Evolutionary conservation across 805 yeast genomes (phyloP), one percentile per base, ranked within the genome.

Genomic region (Cyberlindnera sargentensis): DNA sequence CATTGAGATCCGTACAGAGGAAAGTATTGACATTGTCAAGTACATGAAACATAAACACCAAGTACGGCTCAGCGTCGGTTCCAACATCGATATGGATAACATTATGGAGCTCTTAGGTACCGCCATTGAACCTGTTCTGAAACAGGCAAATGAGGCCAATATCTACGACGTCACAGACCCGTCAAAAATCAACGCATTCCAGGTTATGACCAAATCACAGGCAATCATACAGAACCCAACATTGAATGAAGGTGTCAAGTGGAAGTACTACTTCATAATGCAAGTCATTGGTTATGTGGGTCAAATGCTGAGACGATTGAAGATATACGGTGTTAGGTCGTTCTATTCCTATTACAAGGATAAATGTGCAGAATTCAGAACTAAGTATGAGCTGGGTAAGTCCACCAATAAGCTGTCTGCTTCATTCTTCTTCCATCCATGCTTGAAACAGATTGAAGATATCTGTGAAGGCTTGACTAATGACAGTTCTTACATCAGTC

Each of bases 1-100:
- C 43, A 80, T 89, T 36, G 97, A 91, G 59, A 78, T 90, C 23
- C 69, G 98, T 46, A 84, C 96, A 0, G 98, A 93, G 57, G 75
- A 76, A 32, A 82, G 93, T 50, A 70, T 78, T 15, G 98, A 95
- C 60, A 82, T 88, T 8, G 66, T 69, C n/a, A 80, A 74, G 56
- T 88, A 90, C 55, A 82, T 91, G 72, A 89, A 85, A 53, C 62
- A 67, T 11, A 83, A 84, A 44, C 72, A 70, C 15, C 71, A 83
- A 6, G 82, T 75, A 27, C 73, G 82, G 55, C 64, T 84, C 5
- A 71, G 73, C 2, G 80, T 85, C 10, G 74, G 67, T 1, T 61
- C 70, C 8, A 72, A 76, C 1, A 61, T 63, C 1, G 86, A 82
- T 29, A 82, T 86, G 44, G 62, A 63, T 10, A 77, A 73, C 31